These are phyloP conservation scores for Claviceps sp. DNA, from an alignment of 2,329 filamentous ascomycete species.

Conservation along the genomic window DNA sequence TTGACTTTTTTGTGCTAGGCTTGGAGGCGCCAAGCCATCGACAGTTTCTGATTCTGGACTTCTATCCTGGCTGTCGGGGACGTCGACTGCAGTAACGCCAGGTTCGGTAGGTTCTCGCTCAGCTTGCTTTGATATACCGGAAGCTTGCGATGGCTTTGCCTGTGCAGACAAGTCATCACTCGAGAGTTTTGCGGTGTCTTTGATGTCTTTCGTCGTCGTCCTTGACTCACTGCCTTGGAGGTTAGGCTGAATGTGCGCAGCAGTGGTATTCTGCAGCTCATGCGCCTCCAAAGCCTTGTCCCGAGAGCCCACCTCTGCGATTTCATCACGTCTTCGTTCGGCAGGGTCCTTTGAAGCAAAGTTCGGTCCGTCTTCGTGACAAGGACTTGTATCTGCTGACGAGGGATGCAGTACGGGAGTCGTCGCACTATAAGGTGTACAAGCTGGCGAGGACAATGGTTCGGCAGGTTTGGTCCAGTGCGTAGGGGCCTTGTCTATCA, in stretches of 20 bases:
- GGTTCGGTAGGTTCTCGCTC: not conserved
- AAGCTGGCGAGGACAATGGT: slow-evolving; percentile 41
- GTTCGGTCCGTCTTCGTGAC: slow-evolving; percentile 49
- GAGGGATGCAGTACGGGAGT: slow-evolving; percentile 56
- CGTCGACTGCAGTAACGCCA: slow-evolving; percentile 10
- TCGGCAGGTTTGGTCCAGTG: slow-evolving; percentile 28
- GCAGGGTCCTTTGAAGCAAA: slow-evolving; percentile 25
- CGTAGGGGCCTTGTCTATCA: slow-evolving; percentile 21
- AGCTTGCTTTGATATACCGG: not conserved
- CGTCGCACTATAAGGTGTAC: slow-evolving; percentile 59
- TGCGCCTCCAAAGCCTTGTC: not conserved
- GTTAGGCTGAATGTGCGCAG: slow-evolving; percentile 27
- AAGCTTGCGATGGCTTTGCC: not conserved
- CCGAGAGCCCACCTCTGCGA: slow-evolving; percentile 7
- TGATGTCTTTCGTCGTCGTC: slow-evolving; percentile 10
- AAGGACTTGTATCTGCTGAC: slow-evolving; percentile 63
- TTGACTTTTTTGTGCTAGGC: slow-evolving; percentile 8
- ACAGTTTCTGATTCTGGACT: slow-evolving; percentile 20
- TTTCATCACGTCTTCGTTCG: slow-evolving; percentile 30
- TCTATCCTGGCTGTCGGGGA: slow-evolving; percentile 23
- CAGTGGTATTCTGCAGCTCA: slow-evolving; percentile 9
- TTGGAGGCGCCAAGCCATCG: slow-evolving; percentile 15
- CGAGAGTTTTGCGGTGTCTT: slow-evolving; percentile 2
- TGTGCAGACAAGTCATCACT: not conserved
- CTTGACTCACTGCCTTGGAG: slow-evolving; percentile 25